Evolutionary conservation across 2,329 filamentous ascomycete species (phyloP), one percentile per base, ranked within the genome.

Genomic region (Ceratocystis albifundus): DNA sequence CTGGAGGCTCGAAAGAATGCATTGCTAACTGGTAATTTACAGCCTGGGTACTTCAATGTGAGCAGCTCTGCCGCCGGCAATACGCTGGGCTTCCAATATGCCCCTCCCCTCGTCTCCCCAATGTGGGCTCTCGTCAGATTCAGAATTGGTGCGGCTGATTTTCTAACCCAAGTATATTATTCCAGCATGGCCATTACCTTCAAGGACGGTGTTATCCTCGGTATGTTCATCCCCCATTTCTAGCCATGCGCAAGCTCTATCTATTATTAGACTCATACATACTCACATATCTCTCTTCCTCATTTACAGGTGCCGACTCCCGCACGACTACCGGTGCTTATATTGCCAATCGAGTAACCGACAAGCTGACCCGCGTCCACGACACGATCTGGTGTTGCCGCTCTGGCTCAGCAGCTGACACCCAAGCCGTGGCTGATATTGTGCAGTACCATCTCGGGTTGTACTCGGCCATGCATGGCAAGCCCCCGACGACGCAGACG

Each of bases 361-460:
- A 99, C 83, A 99, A 99, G 82, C 86, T 99, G 75, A 99, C 94
- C 73, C 89, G 92, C 81, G 93, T 99, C 69, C 89, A 96, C 79
- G 94, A 99, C 77, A 97, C 93, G 68, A 97, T 99, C 78, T 99
- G 94, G 94, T 99, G 94, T 81, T 99, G 94, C 80, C 88, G 94
- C 74, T 97, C 94, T 69, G 94, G 94, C 64, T 99, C 94, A 30
- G 94, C 94, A 41, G 94, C 94, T 71, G 94, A 99, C 75, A 99
- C 94, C 68, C 94, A 99, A 78, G 94, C 94, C 62, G 91, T 99
- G 62, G 94, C 94, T 68, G 94, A 99, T 74, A 96, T 99, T 73
- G 94, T 99, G 53, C 90, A 96, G 75, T 96, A 97, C 77, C 90
- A 99, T 76, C 83, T 99, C 64, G 89, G 90, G 72, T 85, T 96